These are phyloP conservation scores for Candida peoriensis DNA, from an alignment of 805 yeast genomes.

Conservation along the genomic window DNA sequence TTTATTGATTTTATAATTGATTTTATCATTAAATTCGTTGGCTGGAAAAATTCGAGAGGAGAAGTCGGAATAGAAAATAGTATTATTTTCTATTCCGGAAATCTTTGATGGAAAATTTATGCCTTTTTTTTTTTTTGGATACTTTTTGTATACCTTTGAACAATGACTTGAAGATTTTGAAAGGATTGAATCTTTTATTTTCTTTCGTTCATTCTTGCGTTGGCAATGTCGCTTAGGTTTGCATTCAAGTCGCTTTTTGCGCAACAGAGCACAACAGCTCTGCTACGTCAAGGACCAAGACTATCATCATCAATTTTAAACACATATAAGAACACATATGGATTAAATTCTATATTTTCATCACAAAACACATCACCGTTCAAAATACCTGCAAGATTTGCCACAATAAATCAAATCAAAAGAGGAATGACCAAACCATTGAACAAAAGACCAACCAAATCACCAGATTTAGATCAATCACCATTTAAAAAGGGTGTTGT, in stretches of 20 bases:
- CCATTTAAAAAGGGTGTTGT: slow-evolving; percentile 95
- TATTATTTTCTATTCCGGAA: too few relatives aligned
- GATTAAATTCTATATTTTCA: slow-evolving; percentile 5
- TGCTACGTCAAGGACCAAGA: neutral
- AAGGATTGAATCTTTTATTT: too few relatives aligned
- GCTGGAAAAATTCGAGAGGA: too few relatives aligned
- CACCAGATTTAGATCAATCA: slow-evolving; percentile 79
- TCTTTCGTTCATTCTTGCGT: too few relatives aligned
- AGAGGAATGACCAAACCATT: slow-evolving; percentile 58
- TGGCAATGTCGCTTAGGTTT: neutral
- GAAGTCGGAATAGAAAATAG: too few relatives aligned
- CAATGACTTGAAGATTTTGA: too few relatives aligned
- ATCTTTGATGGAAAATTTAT: too few relatives aligned
- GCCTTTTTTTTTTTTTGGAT: too few relatives aligned
- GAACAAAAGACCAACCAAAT: slow-evolving; percentile 42
- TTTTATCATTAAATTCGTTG: too few relatives aligned
- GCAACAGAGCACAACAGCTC: neutral
- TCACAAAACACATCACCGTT: slow-evolving; percentile 7
- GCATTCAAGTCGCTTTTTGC: neutral
- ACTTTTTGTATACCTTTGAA: too few relatives aligned
- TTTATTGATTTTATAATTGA: too few relatives aligned
- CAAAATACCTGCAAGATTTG: slow-evolving; percentile 29
- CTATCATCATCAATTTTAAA: too few relatives aligned
- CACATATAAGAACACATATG: neutral
- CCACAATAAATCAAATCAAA: slow-evolving; percentile 74